Evolutionary conservation across 768 basidiomycete species (phyloP), one percentile per base, ranked within the genome.

Genomic region (Leccinum pellstonianum): DNA sequence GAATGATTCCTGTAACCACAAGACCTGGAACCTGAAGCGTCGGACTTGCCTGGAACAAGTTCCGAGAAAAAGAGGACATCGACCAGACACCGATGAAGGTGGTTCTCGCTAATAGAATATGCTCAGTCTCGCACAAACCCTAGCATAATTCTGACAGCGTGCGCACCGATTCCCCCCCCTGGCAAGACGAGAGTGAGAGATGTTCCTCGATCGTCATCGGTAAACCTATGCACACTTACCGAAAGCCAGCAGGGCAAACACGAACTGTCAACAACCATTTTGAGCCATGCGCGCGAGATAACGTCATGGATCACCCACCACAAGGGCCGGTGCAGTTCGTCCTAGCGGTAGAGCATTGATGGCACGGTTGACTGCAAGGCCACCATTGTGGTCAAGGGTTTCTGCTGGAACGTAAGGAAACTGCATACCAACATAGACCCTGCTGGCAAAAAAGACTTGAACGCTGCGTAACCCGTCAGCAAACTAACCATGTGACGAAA

Each of bases 391-490:
- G 35, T 54, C 56, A 52, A 48, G 41, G n/a, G 19, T 54, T 23
- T 25, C 25, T 11, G 7, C 23, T 33, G 23, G 3, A 21, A n/a
- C 17, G 25, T 37, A 46, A 51, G 10, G 47, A 46, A 47, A 51
- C 17, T 41, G 5, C 57, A 46, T 54, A 64, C 63, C 55, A 33
- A 50, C 38, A 19, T 59, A 63, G 33, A 63, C 29, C 19, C 62
- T 54, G 15, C 51, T 64, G 8, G 57, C 62, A 15, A 64, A 64
- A 54, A 54, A 64, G 4, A 64, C 19, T 33, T 64, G 63, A 5
- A 63, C 63, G 15, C 63, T 64, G 52, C 37, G 17, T 14, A 17
- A 35, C 48, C 3, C 7, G 57, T 64, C 21, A 64, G 50, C 52
- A 25, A 23, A 27, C n/a, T 17, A 6, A 47, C 21, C 12, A 2